phyloP scores from a whole-genome alignment of 176 grass and related monocot species.

The Hordeum marinum region DNA sequence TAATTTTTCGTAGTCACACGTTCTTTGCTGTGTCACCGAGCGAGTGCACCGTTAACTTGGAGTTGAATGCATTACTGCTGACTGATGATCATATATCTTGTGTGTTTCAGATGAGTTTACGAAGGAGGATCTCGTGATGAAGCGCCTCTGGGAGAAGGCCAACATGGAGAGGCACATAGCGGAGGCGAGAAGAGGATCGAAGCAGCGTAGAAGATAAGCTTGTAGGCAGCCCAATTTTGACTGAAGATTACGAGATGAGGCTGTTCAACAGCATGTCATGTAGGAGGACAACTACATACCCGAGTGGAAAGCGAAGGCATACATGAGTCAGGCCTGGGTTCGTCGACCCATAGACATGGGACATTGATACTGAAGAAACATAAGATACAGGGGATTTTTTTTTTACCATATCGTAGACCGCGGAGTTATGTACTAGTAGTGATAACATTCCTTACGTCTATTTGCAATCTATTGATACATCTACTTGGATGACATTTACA shows the following conservation, averaged over 20 bases:
- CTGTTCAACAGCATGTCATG: neutral
- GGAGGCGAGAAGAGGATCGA: slow-evolving; percentile 73
- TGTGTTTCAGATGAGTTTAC: slow-evolving; percentile 61
- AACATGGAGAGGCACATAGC: slow-evolving; percentile 77
- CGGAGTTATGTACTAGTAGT: neutral
- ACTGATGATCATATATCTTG: neutral
- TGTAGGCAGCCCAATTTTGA: neutral
- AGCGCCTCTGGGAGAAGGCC: slow-evolving; percentile 70
- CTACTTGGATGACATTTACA: neutral
- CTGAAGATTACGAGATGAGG: neutral
- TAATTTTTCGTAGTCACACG: neutral
- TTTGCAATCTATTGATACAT: neutral
- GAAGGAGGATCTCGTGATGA: slow-evolving; percentile 61
- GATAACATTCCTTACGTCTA: too few relatives aligned
- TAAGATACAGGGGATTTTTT: neutral
- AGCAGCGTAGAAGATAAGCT: slow-evolving; percentile 54
- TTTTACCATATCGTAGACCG: neutral
- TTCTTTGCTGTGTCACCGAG: neutral
- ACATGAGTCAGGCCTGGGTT: neutral
- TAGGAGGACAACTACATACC: neutral
- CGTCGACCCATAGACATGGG: neutral
- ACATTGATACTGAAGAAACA: neutral
- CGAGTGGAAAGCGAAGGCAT: neutral
- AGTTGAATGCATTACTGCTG: neutral
- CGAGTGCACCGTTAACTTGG: neutral